A percentile compares a stretch with the other conserved stretches of the same genome.
These are phyloP conservation scores for Leccinum subfulvum DNA, from an alignment of 1,284 basidiomycete species.

Conservation along the genomic window DNA sequence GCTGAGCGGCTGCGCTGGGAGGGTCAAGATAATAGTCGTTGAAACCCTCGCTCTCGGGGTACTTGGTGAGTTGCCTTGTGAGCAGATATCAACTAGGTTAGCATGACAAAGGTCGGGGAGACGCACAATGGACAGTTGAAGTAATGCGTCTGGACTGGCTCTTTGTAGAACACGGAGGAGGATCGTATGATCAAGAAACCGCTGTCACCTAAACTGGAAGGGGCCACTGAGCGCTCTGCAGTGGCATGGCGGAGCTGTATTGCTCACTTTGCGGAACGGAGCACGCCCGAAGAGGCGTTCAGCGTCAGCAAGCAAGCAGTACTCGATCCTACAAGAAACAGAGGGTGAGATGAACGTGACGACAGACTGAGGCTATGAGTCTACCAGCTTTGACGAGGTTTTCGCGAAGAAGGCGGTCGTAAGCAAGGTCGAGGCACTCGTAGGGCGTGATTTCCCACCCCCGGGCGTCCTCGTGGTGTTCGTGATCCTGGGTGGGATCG, in stretches of 20 bases:
- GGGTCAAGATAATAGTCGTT: constrained; percentile 51
- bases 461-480: constrained; percentile 49
- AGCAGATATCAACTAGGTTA: constrained; percentile 5
- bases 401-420: constrained; percentile 70
- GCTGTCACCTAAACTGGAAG: constrained; percentile 76
- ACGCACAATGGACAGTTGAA: constrained; percentile 70
- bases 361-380: constrained; percentile 21
- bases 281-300: constrained; percentile 70
- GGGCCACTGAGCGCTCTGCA: constrained; percentile 6
- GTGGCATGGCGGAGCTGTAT: not conserved
- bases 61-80: constrained; percentile 67
- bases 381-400: constrained; percentile 70
- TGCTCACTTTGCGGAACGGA: constrained; percentile 78
- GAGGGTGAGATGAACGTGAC: not conserved
- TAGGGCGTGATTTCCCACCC: constrained; percentile 70
- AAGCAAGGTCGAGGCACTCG: constrained; percentile 72
- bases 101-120: not conserved
- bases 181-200: constrained; percentile 79
- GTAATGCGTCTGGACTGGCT: constrained; percentile 72
- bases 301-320: constrained; percentile 81
- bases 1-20: constrained; percentile 66
- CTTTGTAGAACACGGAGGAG: constrained; percentile 60
- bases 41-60: constrained; percentile 50
- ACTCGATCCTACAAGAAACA: constrained; percentile 64
- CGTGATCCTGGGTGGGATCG: constrained; percentile 50